Evolutionary conservation across 139 green algal genomes (phyloP).

Genomic region (Desmodesmus armatus): DNA sequence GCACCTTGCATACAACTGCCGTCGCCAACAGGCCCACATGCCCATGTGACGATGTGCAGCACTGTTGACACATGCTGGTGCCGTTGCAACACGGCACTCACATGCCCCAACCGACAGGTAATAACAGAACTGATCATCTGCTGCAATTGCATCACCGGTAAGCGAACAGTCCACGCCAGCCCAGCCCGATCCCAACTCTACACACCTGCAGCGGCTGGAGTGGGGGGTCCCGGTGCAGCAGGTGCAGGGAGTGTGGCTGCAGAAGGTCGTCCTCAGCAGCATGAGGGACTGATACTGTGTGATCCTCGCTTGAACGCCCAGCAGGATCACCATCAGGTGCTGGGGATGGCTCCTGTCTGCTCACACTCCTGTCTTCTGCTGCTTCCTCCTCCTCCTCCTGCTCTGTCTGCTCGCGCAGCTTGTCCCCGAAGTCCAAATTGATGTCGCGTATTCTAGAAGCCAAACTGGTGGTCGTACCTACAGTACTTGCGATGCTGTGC

Average conservation of each 20-base stretch:
- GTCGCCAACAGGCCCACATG: not conserved
- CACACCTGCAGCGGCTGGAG: slow-evolving; percentile 60
- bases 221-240: slow-evolving; percentile 56
- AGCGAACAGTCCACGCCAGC: not conserved
- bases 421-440: slow-evolving; percentile 48
- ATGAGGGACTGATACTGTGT: no score
- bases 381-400: slow-evolving; percentile 23
- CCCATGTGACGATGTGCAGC: not conserved
- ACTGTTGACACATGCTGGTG: not conserved
- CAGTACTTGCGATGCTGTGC: slow-evolving; percentile 38
- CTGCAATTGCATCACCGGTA: not conserved
- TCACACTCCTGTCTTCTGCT: slow-evolving; percentile 6
- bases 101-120: no score
- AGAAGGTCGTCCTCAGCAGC: not conserved
- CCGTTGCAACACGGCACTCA: no score
- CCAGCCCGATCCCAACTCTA: not conserved
- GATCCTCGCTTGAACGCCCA: no score
- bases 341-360: not conserved
- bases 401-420: slow-evolving; percentile 15
- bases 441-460: slow-evolving; percentile 52
- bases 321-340: not conserved
- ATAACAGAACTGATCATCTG: not conserved
- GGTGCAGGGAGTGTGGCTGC: slow-evolving; percentile 43
- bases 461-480: slow-evolving; percentile 51
- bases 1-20: no score